phyloP scores from a whole-genome alignment of 2,329 filamentous ascomycete genomes.

The Colletotrichum gigasporum region DNA sequence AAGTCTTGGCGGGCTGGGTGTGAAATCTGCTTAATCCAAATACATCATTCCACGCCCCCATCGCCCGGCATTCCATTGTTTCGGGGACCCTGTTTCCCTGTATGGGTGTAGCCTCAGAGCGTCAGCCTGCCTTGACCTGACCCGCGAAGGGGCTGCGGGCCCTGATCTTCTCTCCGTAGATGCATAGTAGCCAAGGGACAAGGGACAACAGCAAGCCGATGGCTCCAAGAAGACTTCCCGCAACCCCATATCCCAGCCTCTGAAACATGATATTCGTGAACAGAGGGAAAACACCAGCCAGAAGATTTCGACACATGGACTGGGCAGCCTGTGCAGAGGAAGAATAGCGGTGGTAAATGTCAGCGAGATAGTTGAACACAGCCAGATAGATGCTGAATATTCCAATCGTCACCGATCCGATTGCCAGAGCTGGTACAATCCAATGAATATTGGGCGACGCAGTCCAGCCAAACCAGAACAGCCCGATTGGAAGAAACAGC shows the following conservation, averaged over 20 bases:
- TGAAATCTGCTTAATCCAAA: too few species aligned
- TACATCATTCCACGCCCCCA: too few species aligned
- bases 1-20: too few species aligned
- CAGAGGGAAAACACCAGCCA: constrained; percentile 72
- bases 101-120: too few species aligned
- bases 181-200: constrained; percentile 73
- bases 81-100: too few species aligned
- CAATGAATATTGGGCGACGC: constrained; percentile 62
- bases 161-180: constrained; percentile 71
- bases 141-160: constrained; percentile 69
- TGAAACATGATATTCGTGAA: constrained; percentile 59
- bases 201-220: constrained; percentile 59
- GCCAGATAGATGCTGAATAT: constrained; percentile 76
- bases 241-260: constrained; percentile 65
- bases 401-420: constrained; percentile 71
- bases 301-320: constrained; percentile 71
- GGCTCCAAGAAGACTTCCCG: constrained; percentile 71
- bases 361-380: constrained; percentile 75
- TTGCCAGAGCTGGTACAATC: constrained; percentile 70
- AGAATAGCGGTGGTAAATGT: constrained; percentile 73
- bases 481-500: constrained; percentile 68
- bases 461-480: constrained; percentile 78
- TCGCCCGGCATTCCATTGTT: too few species aligned
- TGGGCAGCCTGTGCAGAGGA: constrained; percentile 74
- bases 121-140: constrained; percentile 1